phyloP scores from a whole-genome alignment of 2,329 filamentous ascomycete species.

The Pochonia chlamydosporia region DNA sequence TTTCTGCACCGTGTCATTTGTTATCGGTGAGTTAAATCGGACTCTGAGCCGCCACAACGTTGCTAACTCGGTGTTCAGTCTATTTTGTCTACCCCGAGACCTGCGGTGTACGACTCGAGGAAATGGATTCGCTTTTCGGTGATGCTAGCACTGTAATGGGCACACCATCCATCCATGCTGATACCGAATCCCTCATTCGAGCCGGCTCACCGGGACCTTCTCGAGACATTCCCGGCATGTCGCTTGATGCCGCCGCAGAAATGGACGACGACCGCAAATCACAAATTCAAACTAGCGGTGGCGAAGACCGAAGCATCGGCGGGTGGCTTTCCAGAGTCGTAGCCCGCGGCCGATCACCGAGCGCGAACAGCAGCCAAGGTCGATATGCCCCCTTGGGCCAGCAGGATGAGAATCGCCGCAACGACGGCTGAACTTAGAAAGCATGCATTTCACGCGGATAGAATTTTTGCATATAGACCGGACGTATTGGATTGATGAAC shows the following conservation, averaged over 20 bases:
- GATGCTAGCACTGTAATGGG: slow-evolving; percentile 78
- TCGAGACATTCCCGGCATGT: slow-evolving; percentile 70
- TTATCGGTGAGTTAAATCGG: slow-evolving; percentile 72
- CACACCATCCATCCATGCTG: slow-evolving; percentile 67
- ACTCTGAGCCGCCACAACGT: background rate
- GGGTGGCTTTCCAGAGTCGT: slow-evolving; percentile 43
- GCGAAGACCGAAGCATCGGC: slow-evolving; percentile 37
- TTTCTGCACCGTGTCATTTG: slow-evolving; percentile 91
- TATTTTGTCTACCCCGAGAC: slow-evolving; percentile 98
- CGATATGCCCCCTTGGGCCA: slow-evolving; percentile 37
- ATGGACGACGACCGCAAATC: slow-evolving; percentile 45
- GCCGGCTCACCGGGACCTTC: slow-evolving; percentile 66
- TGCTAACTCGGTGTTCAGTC: slow-evolving; percentile 48
- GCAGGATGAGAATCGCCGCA: slow-evolving; percentile 28
- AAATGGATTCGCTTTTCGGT: slow-evolving; percentile 93
- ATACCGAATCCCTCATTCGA: slow-evolving; percentile 77
- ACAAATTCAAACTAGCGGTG: slow-evolving; percentile 25
- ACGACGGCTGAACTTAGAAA: slow-evolving; percentile 16
- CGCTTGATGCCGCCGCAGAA: slow-evolving; percentile 68
- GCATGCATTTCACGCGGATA: slow-evolving; percentile 18
- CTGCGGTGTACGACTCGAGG: slow-evolving; percentile 87
- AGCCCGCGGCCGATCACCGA: slow-evolving; percentile 31
- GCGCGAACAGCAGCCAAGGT: slow-evolving; percentile 32
- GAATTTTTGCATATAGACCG: slow-evolving; percentile 33
- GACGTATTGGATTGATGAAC: background rate